Percentiles rank a stretch among this genome's conserved stretches.
These are phyloP conservation scores for Brassica juncea DNA, from an alignment of 345 rosid species.

Conservation along the genomic window DNA sequence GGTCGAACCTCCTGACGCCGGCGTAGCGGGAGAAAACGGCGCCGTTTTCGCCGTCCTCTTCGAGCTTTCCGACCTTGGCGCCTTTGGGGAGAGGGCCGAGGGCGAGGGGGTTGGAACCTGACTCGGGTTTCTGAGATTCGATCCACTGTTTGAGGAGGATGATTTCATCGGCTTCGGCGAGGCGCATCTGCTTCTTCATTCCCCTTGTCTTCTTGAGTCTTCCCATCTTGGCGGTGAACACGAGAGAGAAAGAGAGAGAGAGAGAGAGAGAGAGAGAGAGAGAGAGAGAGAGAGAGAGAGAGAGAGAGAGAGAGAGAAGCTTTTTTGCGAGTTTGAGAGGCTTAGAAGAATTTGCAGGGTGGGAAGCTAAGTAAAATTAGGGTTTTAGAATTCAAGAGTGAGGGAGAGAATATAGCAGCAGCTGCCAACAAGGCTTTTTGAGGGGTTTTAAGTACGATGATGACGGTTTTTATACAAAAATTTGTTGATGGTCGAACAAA, in stretches of 20 bases:
- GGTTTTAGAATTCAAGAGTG: slow-evolving; percentile 18
- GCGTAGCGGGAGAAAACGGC: slow-evolving; percentile 59
- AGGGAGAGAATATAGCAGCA: background rate
- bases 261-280: background rate
- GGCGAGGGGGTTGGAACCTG: slow-evolving; percentile 80
- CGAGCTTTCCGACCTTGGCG: slow-evolving; percentile 58
- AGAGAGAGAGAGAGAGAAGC: background rate
- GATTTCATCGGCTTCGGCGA: slow-evolving; percentile 59
- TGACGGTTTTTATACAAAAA: background rate
- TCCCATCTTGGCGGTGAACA: slow-evolving; percentile 38
- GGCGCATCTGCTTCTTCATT: slow-evolving; percentile 44
- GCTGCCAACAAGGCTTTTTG: background rate
- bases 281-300: background rate
- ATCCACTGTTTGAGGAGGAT: slow-evolving; percentile 67
- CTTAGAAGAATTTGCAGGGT: background rate
- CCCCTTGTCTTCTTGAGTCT: slow-evolving; percentile 47
- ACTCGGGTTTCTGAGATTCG: slow-evolving; percentile 76
- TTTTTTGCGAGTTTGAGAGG: background rate
- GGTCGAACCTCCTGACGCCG: slow-evolving; percentile 58
- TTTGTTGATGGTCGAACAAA: background rate
- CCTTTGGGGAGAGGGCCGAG: slow-evolving; percentile 49
- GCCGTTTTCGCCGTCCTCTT: slow-evolving; percentile 38
- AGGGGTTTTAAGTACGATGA: slow-evolving; percentile 31
- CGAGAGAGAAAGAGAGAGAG: background rate
- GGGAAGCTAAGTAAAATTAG: background rate